Conservation (phyloP, 148 eudicot species). For the Persicaria tinctoria region DNA sequence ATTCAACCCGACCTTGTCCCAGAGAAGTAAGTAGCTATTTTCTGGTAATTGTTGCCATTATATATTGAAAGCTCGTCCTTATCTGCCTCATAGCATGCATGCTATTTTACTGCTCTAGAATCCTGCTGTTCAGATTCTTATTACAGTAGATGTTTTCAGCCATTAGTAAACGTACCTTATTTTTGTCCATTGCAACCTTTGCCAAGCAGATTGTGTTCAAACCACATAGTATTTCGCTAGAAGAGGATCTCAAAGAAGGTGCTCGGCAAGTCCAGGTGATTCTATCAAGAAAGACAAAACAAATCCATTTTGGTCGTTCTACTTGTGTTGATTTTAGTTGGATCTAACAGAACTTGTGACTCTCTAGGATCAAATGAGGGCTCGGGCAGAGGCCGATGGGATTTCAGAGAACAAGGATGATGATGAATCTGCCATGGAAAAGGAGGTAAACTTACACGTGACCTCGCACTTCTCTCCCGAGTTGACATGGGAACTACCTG, state of each 20-base stretch:
- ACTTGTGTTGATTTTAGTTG: not conserved
- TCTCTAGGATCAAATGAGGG: conserved; percentile 55
- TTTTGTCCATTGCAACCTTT: not conserved
- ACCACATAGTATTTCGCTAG: conserved; percentile 68
- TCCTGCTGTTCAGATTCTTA: not conserved
- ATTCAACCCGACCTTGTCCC: conserved; percentile 45
- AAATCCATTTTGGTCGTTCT: not conserved
- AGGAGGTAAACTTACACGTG: not conserved
- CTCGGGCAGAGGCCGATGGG: conserved; percentile 31
- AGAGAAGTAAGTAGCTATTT: conserved; percentile 48
- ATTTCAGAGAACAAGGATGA: not conserved
- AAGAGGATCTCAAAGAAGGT: conserved; percentile 67
- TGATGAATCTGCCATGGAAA: not conserved
- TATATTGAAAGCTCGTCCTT: not conserved
- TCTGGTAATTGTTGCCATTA: not conserved
- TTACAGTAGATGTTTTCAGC: not conserved
- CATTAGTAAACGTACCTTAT: not conserved
- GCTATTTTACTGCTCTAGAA: not conserved
- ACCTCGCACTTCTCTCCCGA: not conserved
- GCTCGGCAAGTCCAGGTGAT: conserved; percentile 65
- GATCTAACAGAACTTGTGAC: conserved; percentile 2
- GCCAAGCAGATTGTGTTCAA: conserved; percentile 46
- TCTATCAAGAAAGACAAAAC: not conserved
- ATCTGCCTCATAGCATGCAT: not conserved
- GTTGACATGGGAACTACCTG: not conserved